These are phyloP conservation scores for Diplodia corticola DNA, from an alignment of 2,329 filamentous ascomycete species.

Conservation along the genomic window DNA sequence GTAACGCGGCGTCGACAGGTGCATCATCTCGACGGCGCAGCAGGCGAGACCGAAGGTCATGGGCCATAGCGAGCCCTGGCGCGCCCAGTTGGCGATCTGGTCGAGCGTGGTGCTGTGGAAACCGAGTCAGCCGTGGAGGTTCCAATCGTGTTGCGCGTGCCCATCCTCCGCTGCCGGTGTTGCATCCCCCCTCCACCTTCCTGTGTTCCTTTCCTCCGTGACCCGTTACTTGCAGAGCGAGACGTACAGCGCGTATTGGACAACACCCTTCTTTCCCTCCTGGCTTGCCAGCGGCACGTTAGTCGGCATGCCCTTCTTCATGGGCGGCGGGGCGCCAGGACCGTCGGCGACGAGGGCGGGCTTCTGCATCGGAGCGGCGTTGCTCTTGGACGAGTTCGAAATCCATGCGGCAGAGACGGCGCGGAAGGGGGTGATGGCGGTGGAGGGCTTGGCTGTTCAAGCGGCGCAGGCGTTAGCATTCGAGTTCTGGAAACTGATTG, in stretches of 20 bases:
- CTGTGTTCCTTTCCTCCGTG: neutral
- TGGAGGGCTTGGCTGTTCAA: slow-evolving; percentile 63
- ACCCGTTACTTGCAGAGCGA: neutral
- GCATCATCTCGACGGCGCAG: slow-evolving; percentile 95
- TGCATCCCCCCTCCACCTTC: neutral
- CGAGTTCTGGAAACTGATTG: neutral
- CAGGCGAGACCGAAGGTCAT: slow-evolving; percentile 89
- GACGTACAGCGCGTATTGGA: slow-evolving; percentile 85
- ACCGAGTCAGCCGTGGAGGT: neutral
- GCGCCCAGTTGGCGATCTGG: slow-evolving; percentile 81
- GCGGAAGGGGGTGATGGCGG: slow-evolving; percentile 64
- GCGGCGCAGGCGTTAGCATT: neutral
- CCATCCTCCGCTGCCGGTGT: neutral
- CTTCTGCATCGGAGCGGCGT: slow-evolving; percentile 58
- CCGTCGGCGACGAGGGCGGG: slow-evolving; percentile 55
- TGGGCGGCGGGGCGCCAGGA: slow-evolving; percentile 53
- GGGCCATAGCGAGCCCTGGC: slow-evolving; percentile 86
- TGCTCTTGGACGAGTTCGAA: slow-evolving; percentile 64
- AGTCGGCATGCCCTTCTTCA: slow-evolving; percentile 56
- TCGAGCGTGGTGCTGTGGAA: slow-evolving; percentile 71
- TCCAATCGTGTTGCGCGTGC: neutral
- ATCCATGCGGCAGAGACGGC: slow-evolving; percentile 62
- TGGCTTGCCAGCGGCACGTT: slow-evolving; percentile 78
- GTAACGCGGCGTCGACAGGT: slow-evolving; percentile 86
- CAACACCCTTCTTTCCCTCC: slow-evolving; percentile 73